Evolutionary conservation across 192 early-diverging fungal genomes (phyloP), one percentile per base, ranked within the genome.

Genomic region (Backusella circina): DNA sequence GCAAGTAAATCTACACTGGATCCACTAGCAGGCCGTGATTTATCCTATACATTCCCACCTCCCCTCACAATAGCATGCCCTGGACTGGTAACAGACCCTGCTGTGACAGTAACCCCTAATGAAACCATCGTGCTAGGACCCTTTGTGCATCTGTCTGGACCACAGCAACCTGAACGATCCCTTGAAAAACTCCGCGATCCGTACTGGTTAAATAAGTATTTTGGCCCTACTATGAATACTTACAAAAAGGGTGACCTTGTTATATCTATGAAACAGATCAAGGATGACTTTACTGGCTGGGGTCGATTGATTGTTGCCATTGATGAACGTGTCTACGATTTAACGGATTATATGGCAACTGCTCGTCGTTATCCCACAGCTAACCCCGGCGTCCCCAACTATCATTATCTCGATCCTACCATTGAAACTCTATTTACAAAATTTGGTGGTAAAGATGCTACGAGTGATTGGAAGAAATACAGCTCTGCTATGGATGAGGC

Each of bases 41-140:
- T 93, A 38, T 89, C 91, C 23, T 81, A 84, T 28, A 85, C 86
- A 44, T 91, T 93, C 51, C 92, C 92, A 23, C 73, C 91, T 28
- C 80, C 85, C 2, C 70, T 90, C 47, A 79, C 84, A 18, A 79
- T 79, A 18, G 88, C 88, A 10, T 93, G 92, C 69, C 80, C 84
- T 9, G 86, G 84, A 8, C 76, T 93, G 3, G 84, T 86, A 5
- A 77, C 65, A 0, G 78, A 75, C 44, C 31, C 73, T 50, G 36
- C 28, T 54, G 41, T 84, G 23, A 75, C 39, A 26, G 72, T 79
- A 31, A 76, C 38, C 31, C 83, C 50, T 67, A 88, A 78, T 39
- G 77, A 72, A 64, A 84, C 73, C 26, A 79, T 68, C 36, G 37
- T 69, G 0, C 18, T 75, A 2, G 68, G 69, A 36, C 64, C 81